phyloP scores from a whole-genome alignment of 176 grass and related monocot species.

The Avena atlantica region DNA sequence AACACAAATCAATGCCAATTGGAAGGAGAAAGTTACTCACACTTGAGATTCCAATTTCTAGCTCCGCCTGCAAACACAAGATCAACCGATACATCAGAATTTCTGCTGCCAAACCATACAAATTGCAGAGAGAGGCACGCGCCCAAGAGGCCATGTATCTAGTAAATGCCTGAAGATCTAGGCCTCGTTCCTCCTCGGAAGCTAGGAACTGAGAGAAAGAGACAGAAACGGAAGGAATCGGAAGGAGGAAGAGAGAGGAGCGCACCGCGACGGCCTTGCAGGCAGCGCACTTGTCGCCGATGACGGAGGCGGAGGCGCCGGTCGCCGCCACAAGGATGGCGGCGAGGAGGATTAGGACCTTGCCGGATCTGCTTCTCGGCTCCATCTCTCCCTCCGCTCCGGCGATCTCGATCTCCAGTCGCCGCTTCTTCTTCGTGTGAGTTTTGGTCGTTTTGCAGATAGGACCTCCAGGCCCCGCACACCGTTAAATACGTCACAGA shows the following conservation, averaged over 20 bases:
- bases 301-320: constrained; percentile 51
- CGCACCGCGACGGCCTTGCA: constrained; percentile 88
- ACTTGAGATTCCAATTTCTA: constrained; percentile 83
- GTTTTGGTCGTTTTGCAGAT: constrained; percentile 44
- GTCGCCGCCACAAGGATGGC: constrained; percentile 8
- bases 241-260: background rate
- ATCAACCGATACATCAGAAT: constrained; percentile 24
- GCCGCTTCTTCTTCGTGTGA: constrained; percentile 1
- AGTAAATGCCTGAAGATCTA: constrained; percentile 15
- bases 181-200: background rate
- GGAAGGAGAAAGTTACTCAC: constrained; percentile 46
- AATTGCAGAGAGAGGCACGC: too few relatives aligned
- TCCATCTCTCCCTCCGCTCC: constrained; percentile 42
- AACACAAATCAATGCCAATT: background rate
- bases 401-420: constrained; percentile 37
- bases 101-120: background rate
- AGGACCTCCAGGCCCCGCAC: background rate
- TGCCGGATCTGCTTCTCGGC: constrained; percentile 46
- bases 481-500: constrained; percentile 36
- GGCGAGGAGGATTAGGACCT: constrained; percentile 29
- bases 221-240: background rate
- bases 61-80: constrained; percentile 66
- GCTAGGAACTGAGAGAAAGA: background rate
- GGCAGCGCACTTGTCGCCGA: constrained; percentile 86
- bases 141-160: too few relatives aligned